Conservation (phyloP, 805 yeast species). For the Myxozyma melibiosi region DNA sequence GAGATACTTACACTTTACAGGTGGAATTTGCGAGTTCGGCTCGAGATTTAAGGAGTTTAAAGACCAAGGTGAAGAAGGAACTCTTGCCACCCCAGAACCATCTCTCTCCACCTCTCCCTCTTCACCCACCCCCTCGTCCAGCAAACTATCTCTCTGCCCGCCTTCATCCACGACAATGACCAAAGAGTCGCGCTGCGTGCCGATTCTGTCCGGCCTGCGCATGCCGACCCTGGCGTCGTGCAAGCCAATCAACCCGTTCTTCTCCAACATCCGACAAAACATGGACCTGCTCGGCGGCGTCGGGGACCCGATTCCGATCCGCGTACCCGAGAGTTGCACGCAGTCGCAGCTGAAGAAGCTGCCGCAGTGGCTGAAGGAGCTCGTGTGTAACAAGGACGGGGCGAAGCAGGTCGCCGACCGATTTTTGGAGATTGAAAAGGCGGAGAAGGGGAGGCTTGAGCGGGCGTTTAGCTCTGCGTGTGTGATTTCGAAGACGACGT, state of each 20-base stretch:
- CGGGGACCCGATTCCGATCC: constrained; percentile 38
- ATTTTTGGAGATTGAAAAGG: constrained; percentile 66
- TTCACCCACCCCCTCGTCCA: neutral
- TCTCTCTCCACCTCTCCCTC: neutral
- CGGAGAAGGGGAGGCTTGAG: constrained; percentile 69
- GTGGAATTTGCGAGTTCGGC: constrained; percentile 24
- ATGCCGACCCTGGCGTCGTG: constrained; percentile 34
- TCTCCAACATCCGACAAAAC: constrained; percentile 37
- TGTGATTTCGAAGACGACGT: neutral
- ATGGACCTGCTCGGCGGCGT: constrained; percentile 37
- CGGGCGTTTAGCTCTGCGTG: constrained; percentile 41
- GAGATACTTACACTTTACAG: neutral
- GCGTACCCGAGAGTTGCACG: constrained; percentile 32
- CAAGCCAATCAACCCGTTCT: constrained; percentile 37
- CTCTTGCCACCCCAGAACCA: neutral
- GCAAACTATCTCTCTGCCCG: too few species aligned
- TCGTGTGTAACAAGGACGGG: constrained; percentile 45
- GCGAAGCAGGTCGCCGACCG: constrained; percentile 50
- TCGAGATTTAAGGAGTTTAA: constrained; percentile 2
- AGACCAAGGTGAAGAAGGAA: constrained; percentile 8
- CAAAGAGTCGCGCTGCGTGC: constrained; percentile 19
- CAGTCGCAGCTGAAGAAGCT: constrained; percentile 37
- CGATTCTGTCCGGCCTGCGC: constrained; percentile 38
- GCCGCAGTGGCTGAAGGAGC: constrained; percentile 58
- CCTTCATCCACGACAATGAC: neutral